These are phyloP conservation scores for Fistulifera pelliculosa DNA, from an alignment of 108 stramenopile species.

Conservation along the genomic window DNA sequence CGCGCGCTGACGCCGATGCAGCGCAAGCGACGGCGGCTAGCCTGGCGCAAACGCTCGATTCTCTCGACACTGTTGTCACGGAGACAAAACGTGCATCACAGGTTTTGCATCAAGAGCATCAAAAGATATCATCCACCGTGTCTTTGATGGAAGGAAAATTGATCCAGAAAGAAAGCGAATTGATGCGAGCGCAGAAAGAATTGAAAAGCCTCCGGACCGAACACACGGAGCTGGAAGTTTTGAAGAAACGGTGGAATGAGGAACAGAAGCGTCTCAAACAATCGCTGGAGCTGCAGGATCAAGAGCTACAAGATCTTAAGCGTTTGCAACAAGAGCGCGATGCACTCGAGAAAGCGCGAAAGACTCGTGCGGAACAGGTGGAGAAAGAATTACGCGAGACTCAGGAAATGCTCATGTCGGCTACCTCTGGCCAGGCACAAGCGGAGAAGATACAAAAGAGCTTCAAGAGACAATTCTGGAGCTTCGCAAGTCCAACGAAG, in stretches of 20 bases:
- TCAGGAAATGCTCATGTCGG: constrained; percentile 31
- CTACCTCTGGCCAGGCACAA: constrained; percentile 40
- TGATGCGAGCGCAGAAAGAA: constrained; percentile 25
- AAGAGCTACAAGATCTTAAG: constrained; percentile 1
- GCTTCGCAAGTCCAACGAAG: constrained; percentile 41
- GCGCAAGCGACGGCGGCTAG: constrained; percentile 45
- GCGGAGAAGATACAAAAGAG: constrained; percentile 40
- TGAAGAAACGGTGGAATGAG: constrained; percentile 18
- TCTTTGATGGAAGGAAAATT: constrained; percentile 32
- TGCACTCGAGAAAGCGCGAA: constrained; percentile 37
- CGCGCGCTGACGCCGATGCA: constrained; percentile 66
- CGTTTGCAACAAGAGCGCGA: constrained; percentile 24
- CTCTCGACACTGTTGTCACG: constrained; percentile 37
- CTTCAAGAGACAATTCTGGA: constrained; percentile 41
- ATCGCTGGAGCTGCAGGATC: constrained; percentile 19
- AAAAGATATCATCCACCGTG: constrained; percentile 32
- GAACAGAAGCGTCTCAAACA: constrained; percentile 17
- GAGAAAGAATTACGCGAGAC: constrained; percentile 41
- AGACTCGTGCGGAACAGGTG: constrained; percentile 26
- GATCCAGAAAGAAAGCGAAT: constrained; percentile 42
- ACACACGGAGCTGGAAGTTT: constrained; percentile 17
- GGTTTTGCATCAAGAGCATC: constrained; percentile 39
- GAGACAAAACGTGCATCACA: constrained; percentile 45
- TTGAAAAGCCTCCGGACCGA: constrained; percentile 27
- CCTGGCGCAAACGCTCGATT: constrained; percentile 32